phyloP scores from a whole-genome alignment of 106 monocot genomes.

The Amphibolis antarctica region DNA sequence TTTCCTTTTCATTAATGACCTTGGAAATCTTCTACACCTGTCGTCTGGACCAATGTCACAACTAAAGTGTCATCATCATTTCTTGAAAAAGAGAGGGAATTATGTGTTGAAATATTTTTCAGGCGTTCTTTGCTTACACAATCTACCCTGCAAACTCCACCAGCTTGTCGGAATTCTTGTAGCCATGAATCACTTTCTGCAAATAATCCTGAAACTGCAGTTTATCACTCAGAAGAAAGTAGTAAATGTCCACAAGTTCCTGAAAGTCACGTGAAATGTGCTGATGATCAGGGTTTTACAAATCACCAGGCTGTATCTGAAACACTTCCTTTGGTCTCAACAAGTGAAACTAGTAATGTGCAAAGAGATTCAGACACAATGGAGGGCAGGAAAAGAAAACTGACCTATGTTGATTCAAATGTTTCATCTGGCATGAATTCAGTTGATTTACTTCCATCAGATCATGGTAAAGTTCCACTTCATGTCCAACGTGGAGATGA shows the following conservation, averaged over 20 bases:
- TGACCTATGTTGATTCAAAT: conserved; percentile 20
- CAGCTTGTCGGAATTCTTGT: conserved; percentile 8
- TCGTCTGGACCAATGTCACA: no score
- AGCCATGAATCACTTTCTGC: conserved; percentile 31
- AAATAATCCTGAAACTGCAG: conserved; percentile 19
- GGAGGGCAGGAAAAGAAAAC: conserved; percentile 68
- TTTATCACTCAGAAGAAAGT: conserved; percentile 32
- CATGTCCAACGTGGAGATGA: conserved; percentile 3
- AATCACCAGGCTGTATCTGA: conserved; percentile 9
- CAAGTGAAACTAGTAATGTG: conserved; percentile 11
- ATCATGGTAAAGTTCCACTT: background rate
- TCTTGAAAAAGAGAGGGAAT: background rate
- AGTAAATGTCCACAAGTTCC: conserved; percentile 24
- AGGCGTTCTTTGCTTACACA: conserved; percentile 93
- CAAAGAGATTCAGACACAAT: conserved; percentile 22
- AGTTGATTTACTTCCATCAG: conserved; percentile 3
- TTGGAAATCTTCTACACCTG: no score
- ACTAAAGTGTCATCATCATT: background rate
- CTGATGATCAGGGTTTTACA: conserved; percentile 16
- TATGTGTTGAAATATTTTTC: conserved; percentile 14
- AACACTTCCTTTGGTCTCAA: conserved; percentile 1
- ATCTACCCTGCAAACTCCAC: conserved; percentile 34
- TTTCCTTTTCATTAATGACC: no score
- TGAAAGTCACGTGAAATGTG: conserved; percentile 4
- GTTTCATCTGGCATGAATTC: background rate